Percentiles rank a stretch among this genome's conserved stretches.
phyloP scores from a whole-genome alignment of 306 rosid genomes.

The Carpinus fangiana region DNA sequence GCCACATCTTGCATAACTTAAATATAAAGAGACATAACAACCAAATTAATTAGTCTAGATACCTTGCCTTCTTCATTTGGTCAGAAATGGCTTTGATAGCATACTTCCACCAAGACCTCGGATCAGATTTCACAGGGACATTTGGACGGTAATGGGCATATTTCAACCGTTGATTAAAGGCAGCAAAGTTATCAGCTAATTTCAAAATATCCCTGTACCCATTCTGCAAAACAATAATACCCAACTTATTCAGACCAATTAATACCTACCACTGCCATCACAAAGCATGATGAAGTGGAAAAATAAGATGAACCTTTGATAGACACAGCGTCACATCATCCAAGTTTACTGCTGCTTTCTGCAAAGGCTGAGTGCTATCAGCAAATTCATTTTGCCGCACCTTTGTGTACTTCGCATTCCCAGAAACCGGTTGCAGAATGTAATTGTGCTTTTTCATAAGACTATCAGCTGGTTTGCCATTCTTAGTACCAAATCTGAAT shows the following conservation, averaged over 20 bases:
- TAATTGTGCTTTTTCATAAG: constrained; percentile 56
- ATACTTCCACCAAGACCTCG: constrained; percentile 91
- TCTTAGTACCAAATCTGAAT: constrained; percentile 81
- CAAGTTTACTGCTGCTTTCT: constrained; percentile 84
- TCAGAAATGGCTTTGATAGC: constrained; percentile 81
- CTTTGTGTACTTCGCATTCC: constrained; percentile 82
- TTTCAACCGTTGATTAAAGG: constrained; percentile 88
- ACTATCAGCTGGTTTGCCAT: constrained; percentile 73
- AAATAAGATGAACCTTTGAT: constrained; percentile 62
- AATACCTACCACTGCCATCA: constrained; percentile 9
- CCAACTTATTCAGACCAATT: constrained; percentile 16
- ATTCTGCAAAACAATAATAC: constrained; percentile 54
- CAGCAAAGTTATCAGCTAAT: constrained; percentile 87
- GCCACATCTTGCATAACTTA: background rate
- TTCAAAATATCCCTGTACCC: constrained; percentile 83
- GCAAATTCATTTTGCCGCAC: constrained; percentile 57
- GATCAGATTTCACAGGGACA: constrained; percentile 68
- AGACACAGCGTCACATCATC: constrained; percentile 94
- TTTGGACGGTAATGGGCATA: constrained; percentile 92
- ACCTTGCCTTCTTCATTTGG: constrained; percentile 95
- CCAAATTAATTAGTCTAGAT: constrained; percentile 17
- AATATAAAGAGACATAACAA: background rate
- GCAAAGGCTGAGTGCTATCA: constrained; percentile 73
- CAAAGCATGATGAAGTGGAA: constrained; percentile 15
- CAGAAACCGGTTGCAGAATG: constrained; percentile 86